These are phyloP conservation scores for Hansenula sp. DNA, from an alignment of 1,139 yeast genomes.

Conservation along the genomic window DNA sequence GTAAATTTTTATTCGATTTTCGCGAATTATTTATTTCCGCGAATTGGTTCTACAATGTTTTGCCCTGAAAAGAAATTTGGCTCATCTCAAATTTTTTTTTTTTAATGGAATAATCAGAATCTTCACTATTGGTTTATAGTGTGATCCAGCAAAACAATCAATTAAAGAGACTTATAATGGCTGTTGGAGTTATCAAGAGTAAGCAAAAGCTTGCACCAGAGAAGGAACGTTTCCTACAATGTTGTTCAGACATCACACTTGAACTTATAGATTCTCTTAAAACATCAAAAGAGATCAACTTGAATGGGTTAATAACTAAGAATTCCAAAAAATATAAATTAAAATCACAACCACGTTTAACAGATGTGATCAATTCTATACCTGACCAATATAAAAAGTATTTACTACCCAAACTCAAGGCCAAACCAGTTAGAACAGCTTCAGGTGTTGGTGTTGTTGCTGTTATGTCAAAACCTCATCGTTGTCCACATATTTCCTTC, in stretches of 20 bases:
- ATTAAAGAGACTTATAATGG: slow-evolving; percentile 11
- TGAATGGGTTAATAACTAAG: slow-evolving; percentile 84
- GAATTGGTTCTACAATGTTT: no score
- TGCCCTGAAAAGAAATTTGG: no score
- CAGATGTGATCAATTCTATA: slow-evolving; percentile 90
- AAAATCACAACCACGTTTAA: slow-evolving; percentile 88
- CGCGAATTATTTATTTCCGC: background rate
- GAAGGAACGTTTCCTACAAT: slow-evolving; percentile 86
- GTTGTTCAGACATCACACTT: slow-evolving; percentile 88
- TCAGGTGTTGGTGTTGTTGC: slow-evolving; percentile 99
- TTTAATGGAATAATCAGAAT: background rate
- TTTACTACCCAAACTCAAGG: slow-evolving; percentile 86
- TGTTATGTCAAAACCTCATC: slow-evolving; percentile 98
- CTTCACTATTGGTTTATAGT: background rate
- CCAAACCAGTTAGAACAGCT: slow-evolving; percentile 98
- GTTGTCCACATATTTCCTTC: slow-evolving; percentile 98
- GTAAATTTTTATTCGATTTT: background rate
- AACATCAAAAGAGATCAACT: slow-evolving; percentile 74
- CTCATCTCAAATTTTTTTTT: slow-evolving; percentile 2
- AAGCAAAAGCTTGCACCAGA: slow-evolving; percentile 73
- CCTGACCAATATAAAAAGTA: slow-evolving; percentile 96
- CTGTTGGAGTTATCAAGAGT: slow-evolving; percentile 25
- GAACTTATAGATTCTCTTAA: slow-evolving; percentile 80
- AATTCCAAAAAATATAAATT: slow-evolving; percentile 87
- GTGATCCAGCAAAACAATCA: background rate